Evolutionary conservation across 108 stramenopile species (phyloP).

Genomic region (Cyclotella cryptica): DNA sequence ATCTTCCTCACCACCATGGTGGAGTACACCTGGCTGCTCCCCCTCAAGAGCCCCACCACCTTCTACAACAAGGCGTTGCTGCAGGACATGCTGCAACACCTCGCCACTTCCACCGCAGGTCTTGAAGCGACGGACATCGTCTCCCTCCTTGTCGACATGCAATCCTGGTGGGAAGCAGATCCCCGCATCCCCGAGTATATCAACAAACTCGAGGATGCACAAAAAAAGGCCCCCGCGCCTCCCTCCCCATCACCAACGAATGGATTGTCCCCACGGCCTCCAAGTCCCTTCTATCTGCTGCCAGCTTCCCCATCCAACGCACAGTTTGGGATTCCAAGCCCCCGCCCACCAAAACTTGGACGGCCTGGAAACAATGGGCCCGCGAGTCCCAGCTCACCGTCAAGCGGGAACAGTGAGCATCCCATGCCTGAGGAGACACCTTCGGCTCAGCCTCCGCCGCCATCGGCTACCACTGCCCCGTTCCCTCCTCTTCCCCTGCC

Average conservation of each 20-base stretch:
- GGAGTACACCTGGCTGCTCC: not conserved
- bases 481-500: not conserved
- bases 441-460: not conserved
- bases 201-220: not conserved
- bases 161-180: no score
- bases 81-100: not conserved
- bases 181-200: no score
- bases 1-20: conserved; percentile 3
- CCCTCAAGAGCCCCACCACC: not conserved
- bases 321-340: not conserved
- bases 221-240: not conserved
- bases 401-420: not conserved
- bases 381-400: not conserved
- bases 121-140: not conserved
- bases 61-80: conserved; percentile 7
- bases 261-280: conserved; percentile 11
- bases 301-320: not conserved
- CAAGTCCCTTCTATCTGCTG: not conserved
- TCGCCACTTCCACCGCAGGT: not conserved
- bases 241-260: conserved; percentile 13
- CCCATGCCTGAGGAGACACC: not conserved
- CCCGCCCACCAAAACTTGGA: not conserved
- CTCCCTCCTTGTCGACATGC: not conserved
- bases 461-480: not conserved
- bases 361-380: not conserved